Evolutionary conservation across 2,329 filamentous ascomycete genomes (phyloP), one percentile per base, ranked within the genome.

Genomic region (Talaromyces pinophilus): DNA sequence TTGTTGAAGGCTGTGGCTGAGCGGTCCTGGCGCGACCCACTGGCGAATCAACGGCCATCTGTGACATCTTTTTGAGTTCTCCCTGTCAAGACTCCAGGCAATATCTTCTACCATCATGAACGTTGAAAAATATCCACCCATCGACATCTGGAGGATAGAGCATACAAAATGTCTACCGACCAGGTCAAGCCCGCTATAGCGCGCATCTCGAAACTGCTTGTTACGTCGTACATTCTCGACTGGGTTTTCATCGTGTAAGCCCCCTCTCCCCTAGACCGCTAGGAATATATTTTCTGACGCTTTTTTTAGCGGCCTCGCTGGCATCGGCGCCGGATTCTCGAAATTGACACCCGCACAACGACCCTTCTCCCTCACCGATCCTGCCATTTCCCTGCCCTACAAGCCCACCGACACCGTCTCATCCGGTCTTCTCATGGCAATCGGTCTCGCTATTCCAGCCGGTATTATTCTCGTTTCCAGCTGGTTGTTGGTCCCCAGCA

Each of bases 361-460:
- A 42, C 88, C 89, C 0, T 94, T 95, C 76, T 88, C 87, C 40
- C 84, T 92, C 6, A 82, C 87, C 69, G 89, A 97, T 73, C 87
- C 89, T 25, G 86, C 87, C 68, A 96, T 97, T 73, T 91, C 92
- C 19, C 96, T 90, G 71, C 93, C 93, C 0, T 88, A 86, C 71
- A 86, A 86, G 60, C 81, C 85, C 13, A 74, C 89, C 25, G 92
- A 97, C 72, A 92, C 89, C 2, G 89, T 97, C 17, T 86, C 89
- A 0, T 85, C 86, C 4, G 84, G 82, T 71, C 82, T 90, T 8
- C 83, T 96, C 13, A 77, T 89, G 17, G 74, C 92, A n/a, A 83
- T 90, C 67, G 83, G 83, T 54, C 81, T 91, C 25, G 76, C 87
- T 42, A 82, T 86, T 0, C 94, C 94, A 3, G 86, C 87, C 35